Evolutionary conservation across 1,284 basidiomycete genomes (phyloP).

Genomic region (Coniferiporia sulphurascens): DNA sequence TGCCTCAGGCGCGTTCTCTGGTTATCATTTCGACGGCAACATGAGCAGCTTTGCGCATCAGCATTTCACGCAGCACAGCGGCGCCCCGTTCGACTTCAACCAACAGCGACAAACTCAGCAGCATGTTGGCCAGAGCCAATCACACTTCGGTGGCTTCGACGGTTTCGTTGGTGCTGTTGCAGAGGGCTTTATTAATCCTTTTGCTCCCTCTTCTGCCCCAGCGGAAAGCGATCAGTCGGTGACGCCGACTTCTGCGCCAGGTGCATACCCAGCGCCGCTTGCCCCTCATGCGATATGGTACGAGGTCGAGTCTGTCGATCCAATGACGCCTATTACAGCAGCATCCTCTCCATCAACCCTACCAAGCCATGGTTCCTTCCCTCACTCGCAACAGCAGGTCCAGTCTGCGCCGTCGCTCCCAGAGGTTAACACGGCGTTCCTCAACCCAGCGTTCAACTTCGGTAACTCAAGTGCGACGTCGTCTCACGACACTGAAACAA

Average conservation of each 20-base stretch:
- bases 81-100: neutral
- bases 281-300: conserved; percentile 14
- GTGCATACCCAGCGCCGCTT: neutral
- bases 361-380: neutral
- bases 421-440: conserved; percentile 46
- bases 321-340: conserved; percentile 4
- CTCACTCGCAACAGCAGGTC: neutral
- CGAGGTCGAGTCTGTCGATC: conserved; percentile 12
- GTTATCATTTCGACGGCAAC: neutral
- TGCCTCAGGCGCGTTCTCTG: conserved; percentile 5
- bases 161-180: conserved; percentile 11
- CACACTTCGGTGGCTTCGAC: neutral
- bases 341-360: neutral
- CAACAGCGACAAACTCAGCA: neutral
- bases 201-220: neutral
- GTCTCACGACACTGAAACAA: no score
- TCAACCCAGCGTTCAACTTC: conserved; percentile 41
- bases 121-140: neutral
- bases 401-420: conserved; percentile 38
- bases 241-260: no score
- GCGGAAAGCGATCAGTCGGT: neutral
- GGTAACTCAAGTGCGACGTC: conserved; percentile 21
- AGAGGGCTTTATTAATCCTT: conserved; percentile 15
- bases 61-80: neutral
- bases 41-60: neutral